Conservation (phyloP, 768 basidiomycete genomes). For the Amanita inopinata region DNA sequence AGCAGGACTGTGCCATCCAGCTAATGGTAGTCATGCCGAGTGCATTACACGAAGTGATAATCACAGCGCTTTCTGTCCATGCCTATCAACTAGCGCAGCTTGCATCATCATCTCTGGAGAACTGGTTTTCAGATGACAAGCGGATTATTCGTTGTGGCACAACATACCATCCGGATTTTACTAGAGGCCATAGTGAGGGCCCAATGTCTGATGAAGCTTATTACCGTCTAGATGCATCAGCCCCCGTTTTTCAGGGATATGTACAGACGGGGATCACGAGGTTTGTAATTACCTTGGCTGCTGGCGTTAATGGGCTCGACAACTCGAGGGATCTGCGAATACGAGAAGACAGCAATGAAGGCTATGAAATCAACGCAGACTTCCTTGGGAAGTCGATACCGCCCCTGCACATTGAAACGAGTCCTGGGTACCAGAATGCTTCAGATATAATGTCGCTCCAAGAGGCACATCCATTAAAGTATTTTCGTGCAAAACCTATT, state of each 20-base stretch:
- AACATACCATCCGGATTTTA: constrained; percentile 21
- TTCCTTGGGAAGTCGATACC: constrained; percentile 54
- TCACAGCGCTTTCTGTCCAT: constrained; percentile 38
- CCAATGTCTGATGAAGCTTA: constrained; percentile 9
- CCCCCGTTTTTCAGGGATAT: constrained; percentile 70
- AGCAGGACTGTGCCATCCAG: not conserved
- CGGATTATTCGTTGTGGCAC: constrained; percentile 42
- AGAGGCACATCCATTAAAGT: too few species aligned
- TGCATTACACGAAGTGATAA: constrained; percentile 39
- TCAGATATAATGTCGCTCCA: constrained; percentile 17
- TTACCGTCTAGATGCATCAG: constrained; percentile 48
- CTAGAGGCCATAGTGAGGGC: constrained; percentile 16
- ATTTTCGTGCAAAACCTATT: constrained; percentile 21
- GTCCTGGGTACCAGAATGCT: constrained; percentile 11
- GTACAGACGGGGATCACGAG: constrained; percentile 37
- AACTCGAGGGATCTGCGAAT: constrained; percentile 12
- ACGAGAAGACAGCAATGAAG: constrained; percentile 30
- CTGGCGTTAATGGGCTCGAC: constrained; percentile 9
- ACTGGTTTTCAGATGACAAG: constrained; percentile 31
- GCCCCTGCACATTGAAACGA: constrained; percentile 15
- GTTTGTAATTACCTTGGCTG: constrained; percentile 34
- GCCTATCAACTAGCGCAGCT: constrained; percentile 35
- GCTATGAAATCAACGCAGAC: constrained; percentile 60
- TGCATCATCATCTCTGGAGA: constrained; percentile 27
- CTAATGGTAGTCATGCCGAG: constrained; percentile 16